Percentiles rank a stretch among this genome's conserved stretches.
Evolutionary conservation across 169 alveolate genomes (phyloP).

Genomic region (Perkinsus olseni): DNA sequence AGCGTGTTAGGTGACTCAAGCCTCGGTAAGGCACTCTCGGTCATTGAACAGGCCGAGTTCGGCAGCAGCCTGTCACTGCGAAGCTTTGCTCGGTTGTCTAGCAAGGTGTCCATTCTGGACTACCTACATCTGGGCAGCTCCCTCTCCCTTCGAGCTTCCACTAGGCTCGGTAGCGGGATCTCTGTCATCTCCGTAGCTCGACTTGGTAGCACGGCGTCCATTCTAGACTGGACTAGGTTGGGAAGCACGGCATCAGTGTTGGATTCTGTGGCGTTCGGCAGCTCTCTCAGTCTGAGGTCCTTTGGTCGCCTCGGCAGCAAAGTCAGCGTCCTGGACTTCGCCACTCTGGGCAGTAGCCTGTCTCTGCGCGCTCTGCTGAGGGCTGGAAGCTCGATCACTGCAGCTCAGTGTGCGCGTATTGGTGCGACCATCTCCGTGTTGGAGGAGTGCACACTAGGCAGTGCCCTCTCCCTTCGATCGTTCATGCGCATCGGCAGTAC

Average conservation of each 20-base stretch:
- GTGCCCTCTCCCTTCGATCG: neutral
- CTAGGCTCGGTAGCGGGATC: neutral
- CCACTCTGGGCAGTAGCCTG: neutral
- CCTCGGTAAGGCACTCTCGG: neutral
- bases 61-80: neutral
- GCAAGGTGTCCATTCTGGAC: neutral
- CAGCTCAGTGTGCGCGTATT: neutral
- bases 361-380: neutral
- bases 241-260: neutral
- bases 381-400: neutral
- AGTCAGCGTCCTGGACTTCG: neutral
- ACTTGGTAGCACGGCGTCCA: neutral
- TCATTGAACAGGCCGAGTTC: too few relatives aligned
- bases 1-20: neutral
- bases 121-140: neutral
- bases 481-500: constrained; percentile 2
- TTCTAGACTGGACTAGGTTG: neutral
- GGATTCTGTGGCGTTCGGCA: constrained; percentile 16
- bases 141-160: neutral
- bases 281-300: neutral
- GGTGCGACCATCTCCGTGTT: neutral
- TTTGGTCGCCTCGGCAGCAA: constrained; percentile 13
- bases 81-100: neutral
- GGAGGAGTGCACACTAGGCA: neutral
- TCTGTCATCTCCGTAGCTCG: neutral